phyloP scores from a whole-genome alignment of 1,284 basidiomycete genomes.

The Microstroma glucosiphilum region DNA sequence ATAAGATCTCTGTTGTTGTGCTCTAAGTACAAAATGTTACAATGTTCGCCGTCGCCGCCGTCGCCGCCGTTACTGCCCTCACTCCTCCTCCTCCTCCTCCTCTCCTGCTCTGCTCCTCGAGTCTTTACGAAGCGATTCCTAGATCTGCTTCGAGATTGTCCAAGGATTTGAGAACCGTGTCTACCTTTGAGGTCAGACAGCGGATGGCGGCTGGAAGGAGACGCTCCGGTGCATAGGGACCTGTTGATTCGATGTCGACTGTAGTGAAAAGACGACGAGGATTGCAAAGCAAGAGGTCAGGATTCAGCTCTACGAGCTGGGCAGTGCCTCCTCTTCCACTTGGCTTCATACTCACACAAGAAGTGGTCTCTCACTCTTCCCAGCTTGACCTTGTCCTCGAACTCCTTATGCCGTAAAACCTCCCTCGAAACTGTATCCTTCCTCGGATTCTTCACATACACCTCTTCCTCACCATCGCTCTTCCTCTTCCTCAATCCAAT shows the following conservation, averaged over 20 bases:
- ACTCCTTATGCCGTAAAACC: constrained; percentile 85
- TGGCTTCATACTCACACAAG: constrained; percentile 61
- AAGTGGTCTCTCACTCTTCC: constrained; percentile 86
- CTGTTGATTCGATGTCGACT: constrained; percentile 87
- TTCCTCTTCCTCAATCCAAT: constrained; percentile 63
- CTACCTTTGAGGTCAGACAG: constrained; percentile 76
- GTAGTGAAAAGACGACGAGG: neutral
- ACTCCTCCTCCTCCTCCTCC: too few relatives aligned
- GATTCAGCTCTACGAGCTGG: constrained; percentile 8
- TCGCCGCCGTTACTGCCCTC: too few relatives aligned
- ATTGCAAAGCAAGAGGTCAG: constrained; percentile 1
- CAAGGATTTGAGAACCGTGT: constrained; percentile 33
- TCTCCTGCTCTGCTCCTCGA: too few relatives aligned
- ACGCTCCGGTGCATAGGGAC: constrained; percentile 75
- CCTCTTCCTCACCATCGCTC: constrained; percentile 58
- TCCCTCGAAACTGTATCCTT: constrained; percentile 89
- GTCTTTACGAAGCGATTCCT: neutral
- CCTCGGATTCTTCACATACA: constrained; percentile 62
- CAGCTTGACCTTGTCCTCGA: constrained; percentile 75
- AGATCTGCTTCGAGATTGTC: constrained; percentile 25
- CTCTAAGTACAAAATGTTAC: too few relatives aligned
- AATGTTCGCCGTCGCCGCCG: too few relatives aligned
- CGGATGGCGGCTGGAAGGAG: constrained; percentile 76
- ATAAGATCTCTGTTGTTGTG: too few relatives aligned
- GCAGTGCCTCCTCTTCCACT: neutral